These are phyloP conservation scores for Conticribra weissflogii DNA, from an alignment of 108 stramenopile species.

Conservation along the genomic window DNA sequence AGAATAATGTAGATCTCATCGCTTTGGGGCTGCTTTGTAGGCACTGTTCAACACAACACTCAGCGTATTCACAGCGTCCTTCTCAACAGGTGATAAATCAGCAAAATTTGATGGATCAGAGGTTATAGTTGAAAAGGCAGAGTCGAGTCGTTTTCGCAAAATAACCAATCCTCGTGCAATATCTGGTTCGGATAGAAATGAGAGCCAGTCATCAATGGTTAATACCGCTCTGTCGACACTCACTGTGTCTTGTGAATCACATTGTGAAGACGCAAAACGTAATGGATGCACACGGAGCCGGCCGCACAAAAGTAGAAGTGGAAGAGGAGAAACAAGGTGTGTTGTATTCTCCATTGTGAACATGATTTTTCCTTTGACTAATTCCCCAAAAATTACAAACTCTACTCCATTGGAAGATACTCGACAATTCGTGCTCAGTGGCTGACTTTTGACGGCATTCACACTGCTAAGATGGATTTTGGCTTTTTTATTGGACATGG, in stretches of 20 bases:
- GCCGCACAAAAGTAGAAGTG: slow-evolving; percentile 72
- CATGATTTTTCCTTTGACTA: slow-evolving; percentile 61
- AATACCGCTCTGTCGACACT: slow-evolving; percentile 46
- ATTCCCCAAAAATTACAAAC: slow-evolving; percentile 71
- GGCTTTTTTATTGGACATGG: slow-evolving; percentile 68
- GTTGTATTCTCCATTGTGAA: slow-evolving; percentile 75
- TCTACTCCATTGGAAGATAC: slow-evolving; percentile 66
- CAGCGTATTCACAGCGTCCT: slow-evolving; percentile 57
- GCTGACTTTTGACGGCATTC: slow-evolving; percentile 70
- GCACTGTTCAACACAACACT: slow-evolving; percentile 52
- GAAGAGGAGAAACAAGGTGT: slow-evolving; percentile 62
- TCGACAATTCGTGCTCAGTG: slow-evolving; percentile 60
- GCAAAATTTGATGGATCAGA: slow-evolving; percentile 48
- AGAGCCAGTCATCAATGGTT: slow-evolving; percentile 75
- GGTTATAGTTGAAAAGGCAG: slow-evolving; percentile 57
- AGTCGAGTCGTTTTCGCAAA: slow-evolving; percentile 62
- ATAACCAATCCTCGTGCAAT: slow-evolving; percentile 55
- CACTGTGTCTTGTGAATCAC: too few relatives aligned
- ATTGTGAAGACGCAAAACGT: slow-evolving; percentile 13
- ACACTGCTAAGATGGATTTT: slow-evolving; percentile 76
- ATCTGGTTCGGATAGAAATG: slow-evolving; percentile 54
- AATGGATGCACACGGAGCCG: slow-evolving; percentile 53
- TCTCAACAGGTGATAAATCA: slow-evolving; percentile 25
- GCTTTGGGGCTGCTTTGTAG: slow-evolving; percentile 22
- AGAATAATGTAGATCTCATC: too few relatives aligned